These are phyloP conservation scores for Plenodomus tracheiphilus DNA, from an alignment of 2,329 filamentous ascomycete genomes.

Conservation along the genomic window DNA sequence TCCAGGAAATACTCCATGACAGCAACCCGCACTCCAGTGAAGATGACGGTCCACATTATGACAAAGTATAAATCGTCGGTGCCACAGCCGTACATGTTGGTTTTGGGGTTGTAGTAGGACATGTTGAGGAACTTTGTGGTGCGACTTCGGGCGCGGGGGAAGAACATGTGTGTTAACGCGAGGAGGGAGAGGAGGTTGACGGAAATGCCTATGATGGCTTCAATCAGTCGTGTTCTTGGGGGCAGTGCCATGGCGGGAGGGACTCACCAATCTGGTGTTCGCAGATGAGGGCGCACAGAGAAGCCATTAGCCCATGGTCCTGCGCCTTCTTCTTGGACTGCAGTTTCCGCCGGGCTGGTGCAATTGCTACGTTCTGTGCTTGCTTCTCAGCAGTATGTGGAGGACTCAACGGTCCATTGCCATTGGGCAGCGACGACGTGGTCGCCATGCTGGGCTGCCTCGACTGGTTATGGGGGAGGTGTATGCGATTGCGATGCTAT, in stretches of 20 bases:
- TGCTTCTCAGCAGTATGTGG: conserved; percentile 13
- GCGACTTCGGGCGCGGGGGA: conserved; percentile 75
- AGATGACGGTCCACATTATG: conserved; percentile 75
- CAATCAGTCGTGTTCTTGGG: conserved; percentile 4
- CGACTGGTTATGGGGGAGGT: background rate
- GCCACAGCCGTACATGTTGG: conserved; percentile 74
- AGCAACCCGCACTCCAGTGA: conserved; percentile 82
- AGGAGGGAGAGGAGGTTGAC: conserved; percentile 84
- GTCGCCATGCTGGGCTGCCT: conserved; percentile 18
- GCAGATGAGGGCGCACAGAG: conserved; percentile 70
- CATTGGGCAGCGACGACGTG: conserved; percentile 16
- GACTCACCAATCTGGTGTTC: conserved; percentile 78
- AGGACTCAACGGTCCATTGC: conserved; percentile 10
- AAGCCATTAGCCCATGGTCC: conserved; percentile 64
- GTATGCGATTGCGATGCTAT: conserved; percentile 6
- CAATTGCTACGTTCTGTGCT: conserved; percentile 11
- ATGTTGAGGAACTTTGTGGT: conserved; percentile 89
- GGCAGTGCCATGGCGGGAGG: background rate
- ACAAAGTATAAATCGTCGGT: conserved; percentile 80
- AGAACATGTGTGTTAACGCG: conserved; percentile 77
- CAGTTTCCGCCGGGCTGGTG: conserved; percentile 21
- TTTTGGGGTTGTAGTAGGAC: conserved; percentile 74
- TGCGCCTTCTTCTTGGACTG: conserved; percentile 56
- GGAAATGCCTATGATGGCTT: conserved; percentile 66
- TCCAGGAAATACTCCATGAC: conserved; percentile 85